phyloP scores from a whole-genome alignment of 495 filamentous ascomycete genomes.

The Bathelium albidoporum region DNA sequence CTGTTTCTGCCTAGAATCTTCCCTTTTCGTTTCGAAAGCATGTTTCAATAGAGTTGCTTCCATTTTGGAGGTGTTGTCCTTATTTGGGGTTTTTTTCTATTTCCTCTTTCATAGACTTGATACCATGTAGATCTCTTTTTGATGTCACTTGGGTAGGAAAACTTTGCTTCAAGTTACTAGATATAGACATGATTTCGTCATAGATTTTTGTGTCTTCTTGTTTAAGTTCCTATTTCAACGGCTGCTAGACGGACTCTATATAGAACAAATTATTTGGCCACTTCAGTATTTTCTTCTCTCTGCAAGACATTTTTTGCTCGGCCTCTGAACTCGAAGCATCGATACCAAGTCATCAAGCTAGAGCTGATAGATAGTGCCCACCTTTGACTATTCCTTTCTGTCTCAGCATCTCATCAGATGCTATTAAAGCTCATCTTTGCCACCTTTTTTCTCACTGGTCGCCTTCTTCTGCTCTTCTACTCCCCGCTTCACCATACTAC shows the following conservation, averaged over 20 bases:
- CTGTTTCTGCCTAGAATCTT: no score
- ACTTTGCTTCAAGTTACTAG: neutral
- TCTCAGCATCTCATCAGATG: neutral
- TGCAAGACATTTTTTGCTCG: no score
- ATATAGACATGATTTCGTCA: neutral
- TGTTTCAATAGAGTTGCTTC: neutral
- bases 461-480: constrained; percentile 23
- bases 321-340: no score
- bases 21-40: neutral
- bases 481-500: constrained; percentile 34
- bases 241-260: no score
- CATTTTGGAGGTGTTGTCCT: neutral
- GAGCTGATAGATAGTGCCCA: no score
- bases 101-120: neutral
- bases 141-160: neutral
- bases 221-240: neutral
- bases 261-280: no score
- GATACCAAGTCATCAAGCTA: no score
- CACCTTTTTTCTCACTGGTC: constrained; percentile 7
- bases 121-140: neutral
- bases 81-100: neutral
- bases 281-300: no score
- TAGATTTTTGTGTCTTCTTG: neutral
- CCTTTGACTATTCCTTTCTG: neutral
- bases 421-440: constrained; percentile 27